Percentiles rank a stretch among this genome's conserved stretches.
Conservation (phyloP, 495 filamentous ascomycete species). For the Cercophora newfieldiana region DNA sequence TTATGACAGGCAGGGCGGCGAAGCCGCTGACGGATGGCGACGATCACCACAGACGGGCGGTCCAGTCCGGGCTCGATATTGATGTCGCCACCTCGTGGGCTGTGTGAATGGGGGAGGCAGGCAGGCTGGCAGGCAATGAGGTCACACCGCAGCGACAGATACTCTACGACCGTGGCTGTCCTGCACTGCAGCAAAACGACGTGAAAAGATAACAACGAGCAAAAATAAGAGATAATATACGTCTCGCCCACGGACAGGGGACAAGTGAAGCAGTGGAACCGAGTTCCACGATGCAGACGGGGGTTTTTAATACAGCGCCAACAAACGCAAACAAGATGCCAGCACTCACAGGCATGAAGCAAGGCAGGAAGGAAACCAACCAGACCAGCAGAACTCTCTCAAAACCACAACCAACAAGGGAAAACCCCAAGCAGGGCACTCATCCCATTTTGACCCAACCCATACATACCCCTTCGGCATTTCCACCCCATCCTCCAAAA, state of each 20-base stretch:
- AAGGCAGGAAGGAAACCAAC: background rate
- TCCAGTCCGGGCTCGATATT: background rate
- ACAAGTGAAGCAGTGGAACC: background rate
- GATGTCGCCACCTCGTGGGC: background rate
- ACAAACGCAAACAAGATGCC: background rate
- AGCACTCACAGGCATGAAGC: background rate
- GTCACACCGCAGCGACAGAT: background rate
- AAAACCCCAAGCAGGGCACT: no score
- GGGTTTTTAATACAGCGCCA: background rate
- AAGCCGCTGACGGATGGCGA: slow-evolving; percentile 3
- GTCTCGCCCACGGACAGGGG: background rate
- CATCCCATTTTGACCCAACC: background rate
- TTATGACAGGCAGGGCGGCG: slow-evolving; percentile 14
- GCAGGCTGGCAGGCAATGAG: background rate
- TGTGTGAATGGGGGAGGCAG: background rate
- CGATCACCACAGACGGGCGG: slow-evolving; percentile 9
- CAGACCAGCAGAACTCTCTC: background rate
- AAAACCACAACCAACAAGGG: background rate
- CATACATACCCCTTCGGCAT: background rate
- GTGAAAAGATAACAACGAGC: background rate
- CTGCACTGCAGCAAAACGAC: background rate
- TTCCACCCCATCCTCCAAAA: background rate
- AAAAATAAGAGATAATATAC: background rate
- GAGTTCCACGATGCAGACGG: background rate
- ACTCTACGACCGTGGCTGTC: background rate